Conservation (phyloP, 495 filamentous ascomycete genomes). For the Xylaria grammica region DNA sequence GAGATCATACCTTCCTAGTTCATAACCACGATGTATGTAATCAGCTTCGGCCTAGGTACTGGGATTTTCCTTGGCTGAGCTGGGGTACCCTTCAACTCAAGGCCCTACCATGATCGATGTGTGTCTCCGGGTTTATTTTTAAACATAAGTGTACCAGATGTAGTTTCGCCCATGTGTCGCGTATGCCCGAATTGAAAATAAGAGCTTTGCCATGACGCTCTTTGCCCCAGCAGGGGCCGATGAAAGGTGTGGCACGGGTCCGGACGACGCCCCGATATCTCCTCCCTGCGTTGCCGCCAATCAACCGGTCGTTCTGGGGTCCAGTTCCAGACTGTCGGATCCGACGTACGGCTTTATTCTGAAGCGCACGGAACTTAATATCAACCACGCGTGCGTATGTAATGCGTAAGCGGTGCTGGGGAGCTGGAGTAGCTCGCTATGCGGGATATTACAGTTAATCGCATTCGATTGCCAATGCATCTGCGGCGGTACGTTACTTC, state of each 20-base stretch:
- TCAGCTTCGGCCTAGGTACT: too few species aligned
- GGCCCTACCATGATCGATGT: background rate
- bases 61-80: background rate
- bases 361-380: conserved; percentile 16
- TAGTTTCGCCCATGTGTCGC: background rate
- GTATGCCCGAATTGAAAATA: background rate
- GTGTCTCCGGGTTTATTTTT: background rate
- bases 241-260: background rate
- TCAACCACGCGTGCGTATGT: conserved; percentile 12
- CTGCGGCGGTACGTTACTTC: background rate
- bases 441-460: background rate
- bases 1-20: background rate
- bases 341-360: conserved; percentile 4
- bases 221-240: background rate
- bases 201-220: background rate
- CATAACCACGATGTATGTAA: background rate
- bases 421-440: background rate
- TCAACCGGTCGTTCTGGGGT: conserved; percentile 16
- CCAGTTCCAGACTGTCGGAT: conserved; percentile 18
- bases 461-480: background rate
- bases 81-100: background rate
- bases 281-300: background rate
- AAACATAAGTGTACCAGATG: too few species aligned
- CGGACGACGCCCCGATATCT: background rate
- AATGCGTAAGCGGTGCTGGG: background rate